Base-by-base conservation (phyloP, 768 basidiomycete species). In the Arthromyces matolae region DNA sequence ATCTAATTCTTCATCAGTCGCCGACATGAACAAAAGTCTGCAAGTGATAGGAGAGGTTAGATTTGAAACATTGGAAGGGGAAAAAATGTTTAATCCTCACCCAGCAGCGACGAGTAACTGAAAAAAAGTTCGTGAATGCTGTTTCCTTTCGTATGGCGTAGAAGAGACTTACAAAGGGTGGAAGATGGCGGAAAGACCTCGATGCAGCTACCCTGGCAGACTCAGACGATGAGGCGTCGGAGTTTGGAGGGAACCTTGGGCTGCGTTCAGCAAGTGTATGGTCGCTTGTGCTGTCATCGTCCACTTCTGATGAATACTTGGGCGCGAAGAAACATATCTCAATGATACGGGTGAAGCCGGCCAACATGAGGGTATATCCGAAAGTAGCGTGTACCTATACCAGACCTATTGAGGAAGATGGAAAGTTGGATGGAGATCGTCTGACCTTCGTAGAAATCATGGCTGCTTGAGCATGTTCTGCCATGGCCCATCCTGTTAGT, bases 401-500 rank as follows among this genome's bases (percentile, higher is more conserved):
- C n/a, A 9, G 44, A 3, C 18, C 18, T 12, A 16, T n/a, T 40
- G 25, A 23, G 33, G 7, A 47, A 16, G 18, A 13, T 20, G 45
- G 25, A 48, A 42, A 10, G 8, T 27, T 25, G 23, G 18, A 23
- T 13, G 34, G 57, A 16, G 14, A 14, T 18, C 40, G 25, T 27
- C 43, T 39, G 44, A 90, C 90, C 70, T 82, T 83, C 1, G 91
- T 89, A 1, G 91, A 91, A 31, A 94, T 71, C 81, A 83, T 84
- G 40, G 93, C 73, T 4, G 80, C 82, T 69, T 97, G 93, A 0
- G 80, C 80, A 54, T 96, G 93, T 35, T 89, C 83, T 0, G 88
- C 87, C 89, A 96, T 94, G 0, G 86, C 93, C 84, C 89, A 95
- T 5, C 94, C 94, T 0, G 94, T 96, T 49, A 96, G 71, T 49